These are phyloP conservation scores for Fusarium haematococcum DNA, from an alignment of 2,329 filamentous ascomycete species.

Conservation along the genomic window DNA sequence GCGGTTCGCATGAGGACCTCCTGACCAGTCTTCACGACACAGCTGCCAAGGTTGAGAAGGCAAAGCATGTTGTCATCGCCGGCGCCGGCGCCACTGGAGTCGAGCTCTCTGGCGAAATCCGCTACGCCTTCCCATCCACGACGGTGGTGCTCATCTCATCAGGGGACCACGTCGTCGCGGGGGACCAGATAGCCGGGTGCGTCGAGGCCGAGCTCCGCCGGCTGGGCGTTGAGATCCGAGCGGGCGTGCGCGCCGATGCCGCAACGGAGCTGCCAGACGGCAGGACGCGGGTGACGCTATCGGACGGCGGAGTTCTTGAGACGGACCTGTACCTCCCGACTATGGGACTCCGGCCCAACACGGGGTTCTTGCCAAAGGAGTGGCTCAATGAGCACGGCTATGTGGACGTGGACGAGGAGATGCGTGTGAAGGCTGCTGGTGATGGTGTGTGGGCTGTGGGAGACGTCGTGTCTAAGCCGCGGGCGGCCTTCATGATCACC, in stretches of 20 bases:
- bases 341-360: slow-evolving; percentile 66
- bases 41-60: slow-evolving; percentile 55
- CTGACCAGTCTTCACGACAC: slow-evolving; percentile 55
- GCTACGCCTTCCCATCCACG: slow-evolving; percentile 62
- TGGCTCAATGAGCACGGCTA: slow-evolving; percentile 59
- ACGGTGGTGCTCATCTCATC: slow-evolving; percentile 61
- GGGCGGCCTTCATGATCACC: slow-evolving; percentile 69
- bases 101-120: slow-evolving; percentile 67
- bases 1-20: slow-evolving; percentile 59
- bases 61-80: slow-evolving; percentile 66
- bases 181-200: slow-evolving; percentile 56
- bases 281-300: slow-evolving; percentile 62
- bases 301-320: slow-evolving; percentile 58
- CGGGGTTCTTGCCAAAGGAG: slow-evolving; percentile 60
- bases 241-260: slow-evolving; percentile 54
- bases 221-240: slow-evolving; percentile 63
- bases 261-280: slow-evolving; percentile 52
- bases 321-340: slow-evolving; percentile 70
- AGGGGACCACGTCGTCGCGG: slow-evolving; percentile 55
- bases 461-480: slow-evolving; percentile 64
- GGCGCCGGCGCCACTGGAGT: slow-evolving; percentile 68
- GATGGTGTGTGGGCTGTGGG: slow-evolving; percentile 65
- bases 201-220: slow-evolving; percentile 63
- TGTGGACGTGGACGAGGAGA: slow-evolving; percentile 63
- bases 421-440: slow-evolving; percentile 58